Base-by-base conservation (phyloP, 495 filamentous ascomycete genomes). In the Xylaria telfairii region DNA sequence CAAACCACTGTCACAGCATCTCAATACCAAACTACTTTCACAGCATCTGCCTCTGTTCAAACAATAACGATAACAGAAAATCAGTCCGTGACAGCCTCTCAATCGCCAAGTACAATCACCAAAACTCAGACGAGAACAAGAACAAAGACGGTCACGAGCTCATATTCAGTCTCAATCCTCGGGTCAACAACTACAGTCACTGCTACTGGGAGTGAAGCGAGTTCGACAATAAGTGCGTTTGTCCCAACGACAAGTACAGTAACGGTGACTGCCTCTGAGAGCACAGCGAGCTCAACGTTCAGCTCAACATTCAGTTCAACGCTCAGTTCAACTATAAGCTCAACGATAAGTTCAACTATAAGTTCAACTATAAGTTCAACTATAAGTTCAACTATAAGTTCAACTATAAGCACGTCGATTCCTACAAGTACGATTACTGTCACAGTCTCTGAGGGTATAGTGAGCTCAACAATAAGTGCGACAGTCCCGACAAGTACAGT, bases 91-190 rank as follows among this genome's bases (percentile, higher is more conserved):
- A 37, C 32, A 10, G 15, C 59, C 4, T 63, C 57, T 4, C 28
- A 21, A 19, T 61, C 60, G 24, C 60, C 15, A 12, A 65, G 28
- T 51, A 49, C 62, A 15, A 42, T 53, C 34, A 54, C 47, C 17
- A 30, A 53, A 28, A 66, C 63, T 39, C 30, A 8, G 30, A 66
- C 46, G n/a, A 51, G 7, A 39, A 65, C 44, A 6, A 51, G 19
- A 15, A 65, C 62, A n/a, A 34, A 21, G 62, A 65, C 44, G 10
- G 46, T 30, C 8, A 65, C 63, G n/a, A 24, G n/a, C 30, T 66
- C 63, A n/a, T 10, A 32, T 0, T 3, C 10, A 10, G 32, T 6
- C 12, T 53, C 63, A 53, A 37, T 3, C 1, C 21, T 44, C 21
- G 17, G 0, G 5, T 65, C 61, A 49, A 46, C 39, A 30, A 39